These are phyloP conservation scores for Galium porrigens DNA, from an alignment of 305 asterid genomes.

Conservation along the genomic window DNA sequence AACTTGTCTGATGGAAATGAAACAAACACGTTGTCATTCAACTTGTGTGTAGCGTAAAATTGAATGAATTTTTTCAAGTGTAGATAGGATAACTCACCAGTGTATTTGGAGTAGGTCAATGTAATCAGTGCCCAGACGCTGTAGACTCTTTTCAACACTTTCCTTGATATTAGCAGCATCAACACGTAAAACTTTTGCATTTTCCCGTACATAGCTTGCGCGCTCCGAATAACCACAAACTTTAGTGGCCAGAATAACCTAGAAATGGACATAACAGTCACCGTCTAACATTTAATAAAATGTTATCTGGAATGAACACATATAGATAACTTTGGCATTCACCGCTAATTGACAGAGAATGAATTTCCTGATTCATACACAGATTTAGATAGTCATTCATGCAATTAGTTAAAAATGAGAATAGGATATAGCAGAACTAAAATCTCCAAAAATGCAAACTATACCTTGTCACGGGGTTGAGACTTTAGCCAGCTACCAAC, in stretches of 20 bases:
- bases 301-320: background rate
- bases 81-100: constrained; percentile 36
- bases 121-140: constrained; percentile 78
- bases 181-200: constrained; percentile 40
- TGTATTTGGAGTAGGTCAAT: constrained; percentile 91
- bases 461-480: constrained; percentile 83
- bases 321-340: background rate
- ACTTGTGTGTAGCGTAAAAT: background rate
- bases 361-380: background rate
- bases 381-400: background rate
- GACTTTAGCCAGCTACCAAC: constrained; percentile 74
- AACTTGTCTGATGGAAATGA: background rate
- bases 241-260: constrained; percentile 86
- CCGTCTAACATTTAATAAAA: background rate
- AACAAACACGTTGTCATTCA: background rate
- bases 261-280: constrained; percentile 6
- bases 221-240: constrained; percentile 65
- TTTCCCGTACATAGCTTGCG: constrained; percentile 47
- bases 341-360: background rate
- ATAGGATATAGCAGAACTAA: background rate
- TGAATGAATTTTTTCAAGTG: background rate
- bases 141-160: constrained; percentile 86
- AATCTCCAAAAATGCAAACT: constrained; percentile 6
- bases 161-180: constrained; percentile 85
- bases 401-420: background rate